A percentile compares a stretch with the other conserved stretches of the same genome.
Conservation (phyloP, 345 rosid species). For the Turritis glabra region DNA sequence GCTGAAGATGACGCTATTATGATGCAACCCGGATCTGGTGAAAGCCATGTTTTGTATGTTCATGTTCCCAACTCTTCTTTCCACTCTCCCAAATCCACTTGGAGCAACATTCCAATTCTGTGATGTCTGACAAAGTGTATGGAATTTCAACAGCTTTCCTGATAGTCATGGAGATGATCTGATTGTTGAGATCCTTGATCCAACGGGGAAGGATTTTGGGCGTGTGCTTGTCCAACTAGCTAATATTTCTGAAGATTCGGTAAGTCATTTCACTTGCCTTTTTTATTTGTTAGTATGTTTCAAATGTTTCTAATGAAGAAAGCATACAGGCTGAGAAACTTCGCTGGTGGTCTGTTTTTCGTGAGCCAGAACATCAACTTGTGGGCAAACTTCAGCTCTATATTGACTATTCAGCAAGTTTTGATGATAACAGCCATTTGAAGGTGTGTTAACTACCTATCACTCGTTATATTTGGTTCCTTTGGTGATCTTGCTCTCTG, state of each 20-base stretch:
- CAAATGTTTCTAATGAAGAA: slow-evolving; percentile 37
- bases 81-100: slow-evolving; percentile 11
- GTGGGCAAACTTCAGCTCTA: slow-evolving; percentile 87
- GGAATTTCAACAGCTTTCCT: slow-evolving; percentile 75
- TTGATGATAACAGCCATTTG: slow-evolving; percentile 73
- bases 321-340: slow-evolving; percentile 75
- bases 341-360: slow-evolving; percentile 93
- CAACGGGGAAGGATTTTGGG: slow-evolving; percentile 81
- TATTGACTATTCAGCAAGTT: slow-evolving; percentile 76
- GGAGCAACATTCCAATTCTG: slow-evolving; percentile 13
- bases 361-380: slow-evolving; percentile 91
- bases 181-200: slow-evolving; percentile 83
- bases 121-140: slow-evolving; percentile 31
- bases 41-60: slow-evolving; percentile 91
- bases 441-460: slow-evolving; percentile 54
- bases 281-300: slow-evolving; percentile 11
- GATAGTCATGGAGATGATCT: slow-evolving; percentile 94
- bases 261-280: slow-evolving; percentile 32
- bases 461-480: slow-evolving; percentile 13
- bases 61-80: slow-evolving; percentile 17
- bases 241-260: slow-evolving; percentile 70
- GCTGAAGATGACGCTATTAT: slow-evolving; percentile 70
- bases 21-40: slow-evolving; percentile 97
- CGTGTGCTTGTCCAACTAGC: slow-evolving; percentile 94
- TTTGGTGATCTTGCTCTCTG: neutral